Evolutionary conservation across 2,329 filamentous ascomycete genomes (phyloP).

Genomic region (Monilinia fructigena): DNA sequence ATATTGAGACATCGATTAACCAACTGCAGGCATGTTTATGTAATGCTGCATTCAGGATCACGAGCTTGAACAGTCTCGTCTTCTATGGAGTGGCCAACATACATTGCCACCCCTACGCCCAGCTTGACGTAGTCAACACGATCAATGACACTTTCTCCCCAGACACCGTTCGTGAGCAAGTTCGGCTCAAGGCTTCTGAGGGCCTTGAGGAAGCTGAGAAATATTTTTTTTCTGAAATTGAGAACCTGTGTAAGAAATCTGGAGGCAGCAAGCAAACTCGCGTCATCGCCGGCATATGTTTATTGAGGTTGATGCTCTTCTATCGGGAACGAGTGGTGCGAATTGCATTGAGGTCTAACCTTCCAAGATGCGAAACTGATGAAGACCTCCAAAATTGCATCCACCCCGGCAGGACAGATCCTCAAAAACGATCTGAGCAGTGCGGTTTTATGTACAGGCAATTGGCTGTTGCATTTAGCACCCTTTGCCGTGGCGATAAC

Average conservation of each 20-base stretch:
- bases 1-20: background rate
- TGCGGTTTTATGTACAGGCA: constrained; percentile 29
- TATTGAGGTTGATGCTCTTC: constrained; percentile 28
- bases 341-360: constrained; percentile 26
- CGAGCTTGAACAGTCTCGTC: constrained; percentile 28
- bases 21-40: constrained; percentile 21
- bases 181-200: constrained; percentile 28
- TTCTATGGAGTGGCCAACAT: constrained; percentile 29
- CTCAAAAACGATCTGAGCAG: constrained; percentile 27
- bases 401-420: constrained; percentile 19
- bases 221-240: constrained; percentile 27
- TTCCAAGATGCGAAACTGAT: constrained; percentile 27
- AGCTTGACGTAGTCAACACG: constrained; percentile 17
- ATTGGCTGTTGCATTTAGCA: constrained; percentile 27
- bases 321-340: constrained; percentile 29
- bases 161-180: constrained; percentile 30
- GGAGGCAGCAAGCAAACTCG: constrained; percentile 25
- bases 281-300: constrained; percentile 28
- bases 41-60: constrained; percentile 25
- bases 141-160: constrained; percentile 26
- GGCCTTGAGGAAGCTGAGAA: constrained; percentile 27
- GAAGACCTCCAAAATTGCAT: constrained; percentile 17
- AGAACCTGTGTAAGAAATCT: constrained; percentile 26
- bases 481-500: constrained; percentile 28
- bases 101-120: constrained; percentile 10